Evolutionary conservation across 1,284 basidiomycete species (phyloP), one percentile per base, ranked within the genome.

Genomic region (Ganoderma resinaceum): DNA sequence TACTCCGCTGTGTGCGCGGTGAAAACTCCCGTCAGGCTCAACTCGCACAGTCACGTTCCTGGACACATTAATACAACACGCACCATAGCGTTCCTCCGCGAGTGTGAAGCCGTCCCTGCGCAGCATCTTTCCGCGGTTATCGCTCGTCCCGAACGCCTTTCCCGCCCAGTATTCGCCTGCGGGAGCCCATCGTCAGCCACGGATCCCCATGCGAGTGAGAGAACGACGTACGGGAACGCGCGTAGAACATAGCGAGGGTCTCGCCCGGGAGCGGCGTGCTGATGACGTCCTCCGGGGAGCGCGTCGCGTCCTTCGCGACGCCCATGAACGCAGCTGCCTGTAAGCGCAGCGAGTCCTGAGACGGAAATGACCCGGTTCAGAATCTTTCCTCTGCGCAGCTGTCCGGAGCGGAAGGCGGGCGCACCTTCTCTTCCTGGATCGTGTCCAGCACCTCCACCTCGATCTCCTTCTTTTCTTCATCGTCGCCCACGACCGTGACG

Each of bases 211-310:
- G 8, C 20, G 42, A 43, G 20, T 7, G 38, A 9, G 20, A 23
- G 16, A 12, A 26, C 26, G 4, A 83, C 89, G 74, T 78, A 89
- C 92, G 86, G 5, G 92, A 92, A 7, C 96, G 88, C 14, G 92
- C 89, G 76, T 96, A 98, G 80, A 97, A 97, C 78, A 87, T 85
- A 0, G 94, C 91, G 8, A 97, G 80, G 0, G 92, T 94, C 78
- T 98, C 96, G n/a, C 95, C 95, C 0, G 95, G 95, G 7, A 92
- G 83, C 0, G 96, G 96, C 0, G 95, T 97, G 68, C 91, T 93
- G 55, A 95, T 77, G 0, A 89, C 80, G 71, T 96, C 95, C 74
- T 95, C 94, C 0, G 87, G 83, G 0, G 91, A 89, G 3, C 89
- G 83, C 0, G 84, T 82, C 2, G 84, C 78, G 72, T 94, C 92